Percentiles rank a stretch among this genome's conserved stretches.
Conservation (phyloP, 2,329 filamentous ascomycete genomes). For the Nemania sp. region DNA sequence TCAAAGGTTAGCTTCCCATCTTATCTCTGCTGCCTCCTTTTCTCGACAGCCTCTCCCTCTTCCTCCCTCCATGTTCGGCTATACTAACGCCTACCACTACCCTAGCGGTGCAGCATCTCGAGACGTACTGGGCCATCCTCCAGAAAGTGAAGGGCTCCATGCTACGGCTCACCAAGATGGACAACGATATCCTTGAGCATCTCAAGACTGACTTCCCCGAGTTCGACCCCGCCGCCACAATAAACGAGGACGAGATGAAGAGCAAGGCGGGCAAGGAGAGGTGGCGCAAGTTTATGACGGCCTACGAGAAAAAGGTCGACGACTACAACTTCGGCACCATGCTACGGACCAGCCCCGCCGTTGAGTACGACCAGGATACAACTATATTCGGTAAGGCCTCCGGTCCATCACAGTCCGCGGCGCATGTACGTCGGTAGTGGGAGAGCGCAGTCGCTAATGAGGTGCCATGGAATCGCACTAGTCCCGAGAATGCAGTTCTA, state of each 20-base stretch:
- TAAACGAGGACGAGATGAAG: conserved; percentile 97
- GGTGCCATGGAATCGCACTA: conserved; percentile 47
- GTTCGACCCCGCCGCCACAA: conserved; percentile 82
- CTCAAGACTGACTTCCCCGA: conserved; percentile 91
- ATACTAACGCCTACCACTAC: conserved; percentile 14
- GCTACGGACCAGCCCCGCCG: conserved; percentile 80
- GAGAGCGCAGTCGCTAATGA: conserved; percentile 50
- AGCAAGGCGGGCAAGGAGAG: conserved; percentile 93
- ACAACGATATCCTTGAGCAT: conserved; percentile 94
- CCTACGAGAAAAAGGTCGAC: conserved; percentile 93
- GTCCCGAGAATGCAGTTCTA: conserved; percentile 81
- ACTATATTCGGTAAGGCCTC: conserved; percentile 83
- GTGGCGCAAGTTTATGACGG: conserved; percentile 95
- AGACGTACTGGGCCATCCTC: conserved; percentile 96
- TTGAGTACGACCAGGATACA: conserved; percentile 86
- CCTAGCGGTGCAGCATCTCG: conserved; percentile 90
- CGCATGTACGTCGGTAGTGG: conserved; percentile 47
- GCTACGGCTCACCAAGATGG: conserved; percentile 90
- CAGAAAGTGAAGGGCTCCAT: conserved; percentile 90
- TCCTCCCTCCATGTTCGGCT: not conserved
- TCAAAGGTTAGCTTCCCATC: conserved; percentile 75
- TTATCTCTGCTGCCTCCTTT: not conserved
- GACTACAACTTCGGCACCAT: conserved; percentile 99
- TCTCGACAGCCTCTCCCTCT: not conserved
- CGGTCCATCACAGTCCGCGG: not conserved